phyloP scores from a whole-genome alignment of 805 yeast genomes.

The Groenewaldozyma salmanticensis region DNA sequence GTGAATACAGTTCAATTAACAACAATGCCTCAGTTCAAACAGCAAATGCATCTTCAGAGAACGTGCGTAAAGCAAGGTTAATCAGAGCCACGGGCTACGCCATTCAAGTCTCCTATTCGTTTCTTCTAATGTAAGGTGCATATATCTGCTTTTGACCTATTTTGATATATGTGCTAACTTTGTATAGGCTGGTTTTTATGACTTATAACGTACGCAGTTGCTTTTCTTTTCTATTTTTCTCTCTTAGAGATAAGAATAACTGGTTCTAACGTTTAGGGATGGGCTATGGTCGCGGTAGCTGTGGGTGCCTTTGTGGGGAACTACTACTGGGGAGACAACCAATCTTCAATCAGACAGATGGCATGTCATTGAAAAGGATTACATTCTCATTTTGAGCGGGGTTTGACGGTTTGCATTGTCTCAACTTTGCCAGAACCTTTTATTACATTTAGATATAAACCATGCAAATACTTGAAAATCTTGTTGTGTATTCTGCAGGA shows the following conservation, averaged over 20 bases:
- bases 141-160: not conserved
- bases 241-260: not conserved
- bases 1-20: too few relatives aligned
- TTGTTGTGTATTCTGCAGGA: too few relatives aligned
- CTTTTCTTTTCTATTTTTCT: not conserved
- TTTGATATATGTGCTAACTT: conserved; percentile 9
- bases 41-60: not conserved
- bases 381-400: not conserved
- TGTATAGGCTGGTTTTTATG: conserved; percentile 76
- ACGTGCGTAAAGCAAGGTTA: conserved; percentile 2
- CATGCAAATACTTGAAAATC: not conserved
- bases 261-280: conserved; percentile 34
- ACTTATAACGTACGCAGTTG: conserved; percentile 46
- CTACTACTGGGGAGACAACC: conserved; percentile 41
- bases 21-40: not conserved
- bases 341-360: conserved; percentile 16
- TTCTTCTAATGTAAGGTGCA: conserved; percentile 30
- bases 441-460: not conserved
- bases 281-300: conserved; percentile 69
- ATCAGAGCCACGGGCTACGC: conserved; percentile 38
- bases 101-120: conserved; percentile 58
- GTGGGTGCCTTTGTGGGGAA: conserved; percentile 66
- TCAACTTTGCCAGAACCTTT: not conserved
- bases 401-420: not conserved
- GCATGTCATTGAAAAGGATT: conserved; percentile 17